phyloP scores from a whole-genome alignment of 2,329 filamentous ascomycete genomes.

The Xylaria sp. region DNA sequence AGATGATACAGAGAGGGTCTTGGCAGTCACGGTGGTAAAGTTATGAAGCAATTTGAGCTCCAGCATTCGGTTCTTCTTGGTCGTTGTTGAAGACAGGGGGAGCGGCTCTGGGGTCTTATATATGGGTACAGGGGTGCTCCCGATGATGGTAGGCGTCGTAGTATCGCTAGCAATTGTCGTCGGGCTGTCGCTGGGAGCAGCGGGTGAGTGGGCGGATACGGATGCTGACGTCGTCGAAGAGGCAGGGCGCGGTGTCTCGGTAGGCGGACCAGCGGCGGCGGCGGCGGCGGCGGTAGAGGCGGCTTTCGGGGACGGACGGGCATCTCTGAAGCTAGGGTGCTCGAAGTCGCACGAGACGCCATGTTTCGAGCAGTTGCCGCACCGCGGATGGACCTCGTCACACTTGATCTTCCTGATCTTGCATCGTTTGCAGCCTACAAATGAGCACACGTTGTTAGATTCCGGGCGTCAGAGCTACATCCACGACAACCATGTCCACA shows the following conservation, averaged over 20 bases:
- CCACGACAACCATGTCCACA: constrained; percentile 1
- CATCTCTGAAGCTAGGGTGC: constrained; percentile 59
- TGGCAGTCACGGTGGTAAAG: constrained; percentile 69
- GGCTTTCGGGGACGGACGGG: constrained; percentile 51
- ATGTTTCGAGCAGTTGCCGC: constrained; percentile 74
- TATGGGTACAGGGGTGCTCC: constrained; percentile 51
- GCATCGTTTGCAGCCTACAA: constrained; percentile 67
- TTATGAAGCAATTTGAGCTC: constrained; percentile 74
- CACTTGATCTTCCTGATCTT: constrained; percentile 79
- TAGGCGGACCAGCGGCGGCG: not conserved
- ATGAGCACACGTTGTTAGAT: constrained; percentile 17
- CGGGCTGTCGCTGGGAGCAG: constrained; percentile 47
- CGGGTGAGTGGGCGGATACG: constrained; percentile 41
- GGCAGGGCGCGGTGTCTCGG: constrained; percentile 49
- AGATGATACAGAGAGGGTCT: constrained; percentile 67
- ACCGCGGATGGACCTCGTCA: constrained; percentile 73
- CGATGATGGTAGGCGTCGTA: constrained; percentile 41
- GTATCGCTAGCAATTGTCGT: constrained; percentile 44
- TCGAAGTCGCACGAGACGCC: constrained; percentile 75
- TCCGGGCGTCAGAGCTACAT: not conserved
- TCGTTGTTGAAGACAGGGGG: constrained; percentile 52
- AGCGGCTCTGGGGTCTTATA: constrained; percentile 52
- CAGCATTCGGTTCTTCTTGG: constrained; percentile 60
- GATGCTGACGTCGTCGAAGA: constrained; percentile 45
- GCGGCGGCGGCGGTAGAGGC: constrained; percentile 6